Conservation (phyloP, 2,329 filamentous ascomycete genomes). For the Dothidotthia symphoricarpi region DNA sequence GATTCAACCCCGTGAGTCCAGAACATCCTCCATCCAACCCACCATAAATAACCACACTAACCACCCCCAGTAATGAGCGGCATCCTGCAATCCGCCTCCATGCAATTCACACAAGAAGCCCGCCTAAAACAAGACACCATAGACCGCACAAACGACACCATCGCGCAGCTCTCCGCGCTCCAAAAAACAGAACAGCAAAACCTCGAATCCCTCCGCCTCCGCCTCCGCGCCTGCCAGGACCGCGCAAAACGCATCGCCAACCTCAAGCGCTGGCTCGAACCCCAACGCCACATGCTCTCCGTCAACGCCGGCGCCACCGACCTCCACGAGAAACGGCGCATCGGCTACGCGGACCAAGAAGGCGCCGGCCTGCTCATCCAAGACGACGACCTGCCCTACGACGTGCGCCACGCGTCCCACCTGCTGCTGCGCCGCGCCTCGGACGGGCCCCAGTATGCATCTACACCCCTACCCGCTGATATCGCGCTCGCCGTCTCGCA, state of each 20-base stretch:
- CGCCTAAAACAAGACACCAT: constrained; percentile 80
- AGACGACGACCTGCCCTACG: constrained; percentile 27
- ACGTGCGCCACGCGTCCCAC: constrained; percentile 30
- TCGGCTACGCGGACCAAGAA: constrained; percentile 51
- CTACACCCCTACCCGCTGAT: constrained; percentile 26
- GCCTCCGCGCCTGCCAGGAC: constrained; percentile 63
- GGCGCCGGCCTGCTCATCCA: constrained; percentile 32
- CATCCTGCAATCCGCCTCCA: constrained; percentile 74
- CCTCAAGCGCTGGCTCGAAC: constrained; percentile 69
- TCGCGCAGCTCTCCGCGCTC: constrained; percentile 76
- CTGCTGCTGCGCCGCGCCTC: constrained; percentile 30
- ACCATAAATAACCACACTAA: background rate
- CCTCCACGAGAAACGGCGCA: constrained; percentile 44
- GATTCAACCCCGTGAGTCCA: constrained; percentile 70
- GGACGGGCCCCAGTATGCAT: constrained; percentile 30
- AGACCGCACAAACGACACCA: constrained; percentile 74
- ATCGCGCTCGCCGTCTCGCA: constrained; percentile 32
- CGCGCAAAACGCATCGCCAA: constrained; percentile 72
- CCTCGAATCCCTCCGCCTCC: constrained; percentile 68
- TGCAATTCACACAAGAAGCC: constrained; percentile 76
- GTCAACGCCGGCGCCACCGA: constrained; percentile 40
- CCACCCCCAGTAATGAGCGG: constrained; percentile 66
- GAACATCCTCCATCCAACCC: background rate
- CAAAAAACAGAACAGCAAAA: constrained; percentile 74
- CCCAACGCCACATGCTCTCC: constrained; percentile 60